A percentile compares a stretch with the other conserved stretches of the same genome.
Conservation (phyloP, 306 rosid genomes). For the Medicago ruthenica region DNA sequence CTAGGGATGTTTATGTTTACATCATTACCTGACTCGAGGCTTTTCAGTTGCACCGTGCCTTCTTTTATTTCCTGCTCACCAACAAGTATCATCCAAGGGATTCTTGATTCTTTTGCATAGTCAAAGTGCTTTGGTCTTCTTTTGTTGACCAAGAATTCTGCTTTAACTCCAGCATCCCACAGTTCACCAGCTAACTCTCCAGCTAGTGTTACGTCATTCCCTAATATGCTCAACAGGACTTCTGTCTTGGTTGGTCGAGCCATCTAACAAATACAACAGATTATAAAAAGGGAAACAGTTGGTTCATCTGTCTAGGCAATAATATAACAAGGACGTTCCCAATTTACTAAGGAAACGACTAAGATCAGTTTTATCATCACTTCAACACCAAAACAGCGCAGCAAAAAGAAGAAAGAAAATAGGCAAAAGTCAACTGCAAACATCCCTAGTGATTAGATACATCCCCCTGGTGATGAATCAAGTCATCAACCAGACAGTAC, state of each 20-base stretch:
- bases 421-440: background rate
- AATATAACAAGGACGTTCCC: background rate
- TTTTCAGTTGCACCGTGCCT: constrained; percentile 68
- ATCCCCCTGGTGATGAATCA: background rate
- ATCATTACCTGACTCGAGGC: constrained; percentile 52
- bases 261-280: constrained; percentile 52
- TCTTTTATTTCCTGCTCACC: constrained; percentile 76
- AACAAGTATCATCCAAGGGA: constrained; percentile 86
- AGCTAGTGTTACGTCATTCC: constrained; percentile 69
- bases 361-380: constrained; percentile 15
- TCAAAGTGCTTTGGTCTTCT: constrained; percentile 70
- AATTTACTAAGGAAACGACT: background rate
- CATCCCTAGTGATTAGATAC: background rate
- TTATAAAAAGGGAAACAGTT: constrained; percentile 3
- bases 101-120: constrained; percentile 73
- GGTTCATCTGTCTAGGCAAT: background rate
- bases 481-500: background rate
- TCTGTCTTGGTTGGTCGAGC: constrained; percentile 83
- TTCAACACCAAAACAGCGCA: constrained; percentile 1
- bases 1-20: constrained; percentile 53
- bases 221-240: constrained; percentile 77
- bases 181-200: constrained; percentile 78
- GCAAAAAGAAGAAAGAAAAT: background rate
- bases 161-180: constrained; percentile 67
- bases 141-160: constrained; percentile 72